Evolutionary conservation across 2,329 filamentous ascomycete species (phyloP).

Genomic region (Cladosporium sp.): DNA sequence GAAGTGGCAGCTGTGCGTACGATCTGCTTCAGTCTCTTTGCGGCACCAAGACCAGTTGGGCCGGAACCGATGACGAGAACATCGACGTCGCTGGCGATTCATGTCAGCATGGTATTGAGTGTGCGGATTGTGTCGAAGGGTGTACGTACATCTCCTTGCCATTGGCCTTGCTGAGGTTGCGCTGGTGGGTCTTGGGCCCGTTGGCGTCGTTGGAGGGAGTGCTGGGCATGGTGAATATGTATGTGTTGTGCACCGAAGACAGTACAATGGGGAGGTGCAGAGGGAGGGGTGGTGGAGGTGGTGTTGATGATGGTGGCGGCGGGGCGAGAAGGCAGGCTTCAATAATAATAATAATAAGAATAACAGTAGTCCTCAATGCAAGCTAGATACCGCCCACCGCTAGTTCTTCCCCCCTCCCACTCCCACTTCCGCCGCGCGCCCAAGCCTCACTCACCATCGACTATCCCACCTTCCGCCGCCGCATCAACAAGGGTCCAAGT

Average conservation of each 20-base stretch:
- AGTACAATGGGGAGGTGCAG: slow-evolving; percentile 4
- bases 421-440: slow-evolving; percentile 12
- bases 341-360: neutral
- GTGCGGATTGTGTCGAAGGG: neutral
- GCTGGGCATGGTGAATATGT: neutral
- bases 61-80: slow-evolving; percentile 97
- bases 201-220: slow-evolving; percentile 11
- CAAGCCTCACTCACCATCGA: slow-evolving; percentile 3
- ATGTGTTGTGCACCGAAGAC: neutral
- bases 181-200: slow-evolving; percentile 27
- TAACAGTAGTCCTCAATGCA: slow-evolving; percentile 2
- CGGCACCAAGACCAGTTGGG: slow-evolving; percentile 94
- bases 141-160: slow-evolving; percentile 35
- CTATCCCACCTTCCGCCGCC: slow-evolving; percentile 10
- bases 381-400: slow-evolving; percentile 15
- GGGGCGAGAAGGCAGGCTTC: neutral
- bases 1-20: slow-evolving; percentile 54
- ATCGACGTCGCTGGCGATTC: slow-evolving; percentile 73
- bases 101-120: slow-evolving; percentile 2
- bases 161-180: slow-evolving; percentile 36
- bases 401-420: neutral
- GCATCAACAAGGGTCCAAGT: slow-evolving; percentile 1
- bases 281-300: slow-evolving; percentile 1
- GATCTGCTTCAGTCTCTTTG: slow-evolving; percentile 95
- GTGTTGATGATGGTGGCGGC: slow-evolving; percentile 8